These are phyloP conservation scores for Cyberlindnera mississippiensis DNA, from an alignment of 805 yeast species.

Conservation along the genomic window DNA sequence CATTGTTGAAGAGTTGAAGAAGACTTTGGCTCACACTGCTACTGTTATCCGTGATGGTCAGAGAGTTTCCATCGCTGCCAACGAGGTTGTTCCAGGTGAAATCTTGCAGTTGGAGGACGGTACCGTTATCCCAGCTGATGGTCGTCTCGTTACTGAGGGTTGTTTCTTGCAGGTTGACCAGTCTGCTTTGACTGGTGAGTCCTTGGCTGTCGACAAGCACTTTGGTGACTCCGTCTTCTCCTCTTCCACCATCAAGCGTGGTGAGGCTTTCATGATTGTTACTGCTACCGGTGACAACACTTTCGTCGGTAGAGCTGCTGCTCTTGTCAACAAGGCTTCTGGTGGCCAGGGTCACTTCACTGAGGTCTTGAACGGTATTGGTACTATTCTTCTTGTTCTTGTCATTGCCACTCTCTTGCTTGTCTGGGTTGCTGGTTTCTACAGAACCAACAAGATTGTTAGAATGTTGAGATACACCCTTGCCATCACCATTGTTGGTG, in stretches of 20 bases:
- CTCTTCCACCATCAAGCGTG: conserved; percentile 92
- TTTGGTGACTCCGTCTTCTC: conserved; percentile 85
- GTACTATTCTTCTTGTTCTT: conserved; percentile 84
- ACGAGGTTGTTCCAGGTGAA: conserved; percentile 94
- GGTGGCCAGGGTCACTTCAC: conserved; percentile 95
- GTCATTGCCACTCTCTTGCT: conserved; percentile 83
- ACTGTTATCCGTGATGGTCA: conserved; percentile 80
- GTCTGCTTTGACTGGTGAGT: conserved; percentile 97
- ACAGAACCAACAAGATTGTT: conserved; percentile 85
- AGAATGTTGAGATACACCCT: conserved; percentile 85
- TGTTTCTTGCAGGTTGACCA: conserved; percentile 89
- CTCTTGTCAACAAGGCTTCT: conserved; percentile 90
- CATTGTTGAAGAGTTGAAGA: conserved; percentile 93
- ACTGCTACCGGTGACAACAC: conserved; percentile 95
- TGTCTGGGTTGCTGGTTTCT: conserved; percentile 93
- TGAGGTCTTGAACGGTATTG: conserved; percentile 96
- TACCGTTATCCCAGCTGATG: conserved; percentile 89
- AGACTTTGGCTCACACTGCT: conserved; percentile 90
- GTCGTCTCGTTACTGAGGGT: conserved; percentile 82
- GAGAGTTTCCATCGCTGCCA: conserved; percentile 69
- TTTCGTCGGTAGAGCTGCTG: conserved; percentile 96
- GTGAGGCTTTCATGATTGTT: conserved; percentile 92
- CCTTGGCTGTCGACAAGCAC: conserved; percentile 90
- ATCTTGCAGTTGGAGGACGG: conserved; percentile 90
- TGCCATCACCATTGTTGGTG: conserved; percentile 96